Percentiles rank a stretch among this genome's conserved stretches.
phyloP scores from a whole-genome alignment of 148 eudicot species.

The Rhododendron kiyosumense region DNA sequence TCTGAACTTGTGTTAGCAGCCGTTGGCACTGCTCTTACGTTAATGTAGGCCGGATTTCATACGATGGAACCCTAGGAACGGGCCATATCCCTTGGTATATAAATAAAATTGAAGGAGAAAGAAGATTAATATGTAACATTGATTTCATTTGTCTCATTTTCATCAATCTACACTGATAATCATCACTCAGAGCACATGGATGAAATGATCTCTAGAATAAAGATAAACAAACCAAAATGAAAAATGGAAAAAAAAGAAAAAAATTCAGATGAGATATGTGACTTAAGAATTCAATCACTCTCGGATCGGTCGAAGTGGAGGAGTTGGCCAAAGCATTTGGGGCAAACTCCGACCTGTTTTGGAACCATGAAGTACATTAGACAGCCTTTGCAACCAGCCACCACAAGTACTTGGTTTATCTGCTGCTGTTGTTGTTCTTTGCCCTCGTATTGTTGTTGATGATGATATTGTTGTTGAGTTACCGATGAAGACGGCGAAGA shows the following conservation, averaged over 20 bases:
- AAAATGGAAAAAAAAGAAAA: not conserved
- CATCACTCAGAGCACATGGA: not conserved
- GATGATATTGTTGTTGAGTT: slow-evolving; percentile 10
- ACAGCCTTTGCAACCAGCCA: slow-evolving; percentile 90
- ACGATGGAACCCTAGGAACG: not conserved
- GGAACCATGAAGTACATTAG: slow-evolving; percentile 96
- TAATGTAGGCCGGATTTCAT: too few relatives aligned
- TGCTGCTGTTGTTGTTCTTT: not conserved
- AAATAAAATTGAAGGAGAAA: not conserved
- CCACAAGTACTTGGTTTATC: slow-evolving; percentile 47
- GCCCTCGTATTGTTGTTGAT: not conserved
- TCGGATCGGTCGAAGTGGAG: slow-evolving; percentile 65
- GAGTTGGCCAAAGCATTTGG: slow-evolving; percentile 86
- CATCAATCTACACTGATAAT: slow-evolving; percentile 16
- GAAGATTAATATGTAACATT: not conserved
- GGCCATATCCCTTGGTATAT: not conserved
- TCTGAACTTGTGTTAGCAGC: not conserved
- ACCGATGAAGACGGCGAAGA: slow-evolving; percentile 40
- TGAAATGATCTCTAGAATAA: not conserved
- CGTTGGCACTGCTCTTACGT: not conserved
- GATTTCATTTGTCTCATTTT: slow-evolving; percentile 7
- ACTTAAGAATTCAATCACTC: slow-evolving; percentile 19
- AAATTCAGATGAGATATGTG: not conserved
- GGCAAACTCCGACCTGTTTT: slow-evolving; percentile 62
- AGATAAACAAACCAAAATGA: not conserved